Percentiles rank a stretch among this genome's conserved stretches.
phyloP scores from a whole-genome alignment of 2,329 filamentous ascomycete species.

The Beauveria medogensis region DNA sequence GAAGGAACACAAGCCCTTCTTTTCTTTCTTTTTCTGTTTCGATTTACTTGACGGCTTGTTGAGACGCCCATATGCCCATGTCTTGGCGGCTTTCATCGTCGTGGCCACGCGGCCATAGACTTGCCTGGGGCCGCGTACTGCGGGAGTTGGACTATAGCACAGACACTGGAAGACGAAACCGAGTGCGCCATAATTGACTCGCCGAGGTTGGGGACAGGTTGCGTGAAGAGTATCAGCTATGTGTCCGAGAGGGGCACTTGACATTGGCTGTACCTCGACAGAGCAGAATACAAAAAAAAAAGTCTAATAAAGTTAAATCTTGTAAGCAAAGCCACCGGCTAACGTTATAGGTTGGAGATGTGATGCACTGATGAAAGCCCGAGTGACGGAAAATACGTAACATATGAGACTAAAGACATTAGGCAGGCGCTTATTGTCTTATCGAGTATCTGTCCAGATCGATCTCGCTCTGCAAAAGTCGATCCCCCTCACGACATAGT shows the following conservation, averaged over 20 bases:
- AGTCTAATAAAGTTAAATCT: neutral
- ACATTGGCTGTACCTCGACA: neutral
- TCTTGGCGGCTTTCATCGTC: neutral
- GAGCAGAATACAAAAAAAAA: neutral
- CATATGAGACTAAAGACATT: too few relatives aligned
- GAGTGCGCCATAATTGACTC: neutral
- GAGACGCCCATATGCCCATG: neutral
- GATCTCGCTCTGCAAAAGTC: too few relatives aligned
- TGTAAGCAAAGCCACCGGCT: neutral
- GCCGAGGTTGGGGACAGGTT: neutral
- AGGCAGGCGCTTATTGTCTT: neutral
- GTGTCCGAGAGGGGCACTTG: neutral
- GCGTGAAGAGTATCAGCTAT: neutral
- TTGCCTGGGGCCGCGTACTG: neutral
- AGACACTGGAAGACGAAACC: neutral
- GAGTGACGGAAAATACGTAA: too few relatives aligned
- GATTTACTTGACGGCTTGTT: neutral
- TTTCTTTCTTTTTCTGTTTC: slow-evolving; percentile 2
- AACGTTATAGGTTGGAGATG: too few relatives aligned
- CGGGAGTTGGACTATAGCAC: neutral
- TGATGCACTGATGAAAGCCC: neutral
- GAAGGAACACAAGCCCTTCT: slow-evolving; percentile 1
- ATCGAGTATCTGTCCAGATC: neutral
- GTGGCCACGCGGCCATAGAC: neutral
- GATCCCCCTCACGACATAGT: too few relatives aligned